Conservation (phyloP, 2,329 filamentous ascomycete species). For the Escovopsis sp. region DNA sequence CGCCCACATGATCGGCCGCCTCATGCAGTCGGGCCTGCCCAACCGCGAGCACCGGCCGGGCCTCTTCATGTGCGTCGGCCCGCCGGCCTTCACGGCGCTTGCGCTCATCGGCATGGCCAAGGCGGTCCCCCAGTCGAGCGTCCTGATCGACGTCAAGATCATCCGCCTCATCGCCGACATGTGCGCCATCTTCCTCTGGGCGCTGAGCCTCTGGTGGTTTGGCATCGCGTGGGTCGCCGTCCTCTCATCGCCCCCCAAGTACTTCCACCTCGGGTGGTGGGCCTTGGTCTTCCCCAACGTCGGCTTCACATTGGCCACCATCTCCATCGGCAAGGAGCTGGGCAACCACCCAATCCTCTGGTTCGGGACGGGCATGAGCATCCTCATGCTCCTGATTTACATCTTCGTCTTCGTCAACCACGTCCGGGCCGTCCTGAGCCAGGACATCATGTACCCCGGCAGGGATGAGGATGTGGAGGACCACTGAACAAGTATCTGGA, state of each 20-base stretch:
- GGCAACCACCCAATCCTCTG: slow-evolving; percentile 30
- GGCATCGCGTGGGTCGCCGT: slow-evolving; percentile 23
- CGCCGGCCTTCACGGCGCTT: slow-evolving; percentile 55
- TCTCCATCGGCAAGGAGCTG: slow-evolving; percentile 36
- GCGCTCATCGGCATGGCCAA: slow-evolving; percentile 54
- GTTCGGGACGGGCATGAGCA: slow-evolving; percentile 35
- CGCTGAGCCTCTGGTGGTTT: slow-evolving; percentile 45
- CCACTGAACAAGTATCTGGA: slow-evolving; percentile 3
- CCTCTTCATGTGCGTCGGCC: slow-evolving; percentile 65
- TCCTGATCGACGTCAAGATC: slow-evolving; percentile 25
- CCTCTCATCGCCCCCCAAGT: slow-evolving; percentile 25
- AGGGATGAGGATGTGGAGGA: slow-evolving; percentile 39
- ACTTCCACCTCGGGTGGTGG: slow-evolving; percentile 50
- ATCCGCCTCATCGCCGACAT: slow-evolving; percentile 33
- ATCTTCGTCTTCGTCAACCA: slow-evolving; percentile 28
- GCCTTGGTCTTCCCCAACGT: slow-evolving; percentile 49
- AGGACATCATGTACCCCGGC: slow-evolving; percentile 42
- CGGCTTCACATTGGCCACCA: slow-evolving; percentile 42
- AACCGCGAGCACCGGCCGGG: slow-evolving; percentile 46
- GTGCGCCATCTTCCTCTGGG: slow-evolving; percentile 47
- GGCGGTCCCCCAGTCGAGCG: slow-evolving; percentile 25
- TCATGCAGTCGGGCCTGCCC: slow-evolving; percentile 55
- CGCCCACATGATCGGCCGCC: slow-evolving; percentile 52
- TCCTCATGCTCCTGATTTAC: slow-evolving; percentile 27
- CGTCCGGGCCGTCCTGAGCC: slow-evolving; percentile 31